Percentiles rank a stretch among this genome's conserved stretches.
These are phyloP conservation scores for Saccharomyces hybrid DNA, from an alignment of 1,139 yeast species.

Conservation along the genomic window DNA sequence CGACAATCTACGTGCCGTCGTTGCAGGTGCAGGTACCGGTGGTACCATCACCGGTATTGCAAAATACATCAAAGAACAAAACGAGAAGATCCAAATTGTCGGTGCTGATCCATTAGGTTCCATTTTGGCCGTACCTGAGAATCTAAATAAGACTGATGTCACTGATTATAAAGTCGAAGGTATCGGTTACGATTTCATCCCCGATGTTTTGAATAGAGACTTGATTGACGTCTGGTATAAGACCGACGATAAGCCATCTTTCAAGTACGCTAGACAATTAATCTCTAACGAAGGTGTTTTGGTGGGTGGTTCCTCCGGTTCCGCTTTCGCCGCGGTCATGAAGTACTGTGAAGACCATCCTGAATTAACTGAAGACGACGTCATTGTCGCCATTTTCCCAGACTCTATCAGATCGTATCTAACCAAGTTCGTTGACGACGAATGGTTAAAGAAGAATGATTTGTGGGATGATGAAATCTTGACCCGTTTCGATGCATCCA, in stretches of 20 bases:
- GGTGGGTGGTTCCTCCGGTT: slow-evolving; percentile 85
- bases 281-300: slow-evolving; percentile 81
- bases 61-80: slow-evolving; percentile 65
- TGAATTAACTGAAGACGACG: slow-evolving; percentile 61
- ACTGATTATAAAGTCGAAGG: slow-evolving; percentile 80
- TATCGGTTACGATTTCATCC: slow-evolving; percentile 85
- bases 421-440: slow-evolving; percentile 84
- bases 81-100: slow-evolving; percentile 52
- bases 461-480: slow-evolving; percentile 50
- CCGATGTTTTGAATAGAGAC: slow-evolving; percentile 66
- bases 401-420: slow-evolving; percentile 83
- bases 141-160: slow-evolving; percentile 50
- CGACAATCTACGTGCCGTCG: slow-evolving; percentile 65
- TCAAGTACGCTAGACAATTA: slow-evolving; percentile 73
- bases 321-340: slow-evolving; percentile 76
- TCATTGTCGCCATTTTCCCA: slow-evolving; percentile 76
- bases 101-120: slow-evolving; percentile 90
- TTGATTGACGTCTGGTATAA: slow-evolving; percentile 76
- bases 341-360: slow-evolving; percentile 56
- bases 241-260: slow-evolving; percentile 78
- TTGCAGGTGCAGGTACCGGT: slow-evolving; percentile 36
- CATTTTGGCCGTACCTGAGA: slow-evolving; percentile 72
- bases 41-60: slow-evolving; percentile 87
- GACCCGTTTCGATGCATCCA: slow-evolving; percentile 26
- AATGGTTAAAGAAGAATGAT: slow-evolving; percentile 81